Evolutionary conservation across 768 basidiomycete species (phyloP).

Genomic region (Fistulinella prunicolor): DNA sequence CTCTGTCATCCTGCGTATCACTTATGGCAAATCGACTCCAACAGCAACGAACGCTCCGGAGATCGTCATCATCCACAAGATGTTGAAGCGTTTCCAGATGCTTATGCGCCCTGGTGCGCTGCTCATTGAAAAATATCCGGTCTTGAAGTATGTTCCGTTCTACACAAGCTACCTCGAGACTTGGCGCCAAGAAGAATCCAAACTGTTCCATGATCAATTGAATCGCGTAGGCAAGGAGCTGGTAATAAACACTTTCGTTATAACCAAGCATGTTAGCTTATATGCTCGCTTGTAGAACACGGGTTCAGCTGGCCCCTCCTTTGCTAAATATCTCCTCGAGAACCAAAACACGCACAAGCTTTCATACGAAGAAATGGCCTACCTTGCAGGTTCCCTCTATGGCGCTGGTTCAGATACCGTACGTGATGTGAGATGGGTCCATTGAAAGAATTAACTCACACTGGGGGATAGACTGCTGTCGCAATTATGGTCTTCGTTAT

Average conservation of each 20-base stretch:
- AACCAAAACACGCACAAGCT: constrained; percentile 52
- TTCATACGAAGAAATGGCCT: constrained; percentile 55
- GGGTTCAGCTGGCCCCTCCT: constrained; percentile 37
- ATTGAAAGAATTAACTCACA: background rate
- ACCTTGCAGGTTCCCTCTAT: constrained; percentile 62
- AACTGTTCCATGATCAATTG: constrained; percentile 53
- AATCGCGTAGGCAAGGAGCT: constrained; percentile 43
- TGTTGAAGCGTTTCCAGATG: constrained; percentile 35
- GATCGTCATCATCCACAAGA: constrained; percentile 33
- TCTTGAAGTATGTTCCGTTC: constrained; percentile 52
- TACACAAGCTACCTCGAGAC: constrained; percentile 55
- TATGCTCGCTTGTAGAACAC: constrained; percentile 10
- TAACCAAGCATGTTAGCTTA: background rate
- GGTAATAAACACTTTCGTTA: constrained; percentile 26
- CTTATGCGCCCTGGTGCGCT: constrained; percentile 36
- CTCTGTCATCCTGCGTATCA: constrained; percentile 34
- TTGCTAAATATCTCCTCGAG: constrained; percentile 57
- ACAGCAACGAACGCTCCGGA: constrained; percentile 31
- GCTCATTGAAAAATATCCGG: constrained; percentile 36
- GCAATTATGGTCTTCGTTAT: constrained; percentile 56
- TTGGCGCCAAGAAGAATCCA: constrained; percentile 55
- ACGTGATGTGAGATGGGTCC: constrained; percentile 4
- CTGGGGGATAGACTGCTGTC: constrained; percentile 42
- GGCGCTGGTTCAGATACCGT: constrained; percentile 65
- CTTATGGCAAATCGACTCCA: constrained; percentile 34